Percentiles rank a stretch among this genome's conserved stretches.
Evolutionary conservation across 148 eudicot genomes (phyloP).

Genomic region (Diospyros kaki): DNA sequence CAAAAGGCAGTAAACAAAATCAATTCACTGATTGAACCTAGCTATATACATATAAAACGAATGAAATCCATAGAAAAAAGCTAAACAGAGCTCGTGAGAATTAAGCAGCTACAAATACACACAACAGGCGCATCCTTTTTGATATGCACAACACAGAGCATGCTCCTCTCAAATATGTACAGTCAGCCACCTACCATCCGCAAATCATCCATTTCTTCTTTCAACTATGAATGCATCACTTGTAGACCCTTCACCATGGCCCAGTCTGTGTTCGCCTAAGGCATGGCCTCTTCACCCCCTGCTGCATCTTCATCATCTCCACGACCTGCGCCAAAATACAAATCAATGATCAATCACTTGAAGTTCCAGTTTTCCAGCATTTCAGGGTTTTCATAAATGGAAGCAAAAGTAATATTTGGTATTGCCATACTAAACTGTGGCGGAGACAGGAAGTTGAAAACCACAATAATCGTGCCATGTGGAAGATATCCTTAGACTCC

Average conservation of each 20-base stretch:
- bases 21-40: no score
- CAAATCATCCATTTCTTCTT: not conserved
- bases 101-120: slow-evolving; percentile 4
- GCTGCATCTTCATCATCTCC: slow-evolving; percentile 57
- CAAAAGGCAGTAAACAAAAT: no score
- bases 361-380: not conserved
- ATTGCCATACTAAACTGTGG: not conserved
- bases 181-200: slow-evolving; percentile 20
- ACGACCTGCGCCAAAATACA: slow-evolving; percentile 28
- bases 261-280: slow-evolving; percentile 80
- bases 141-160: slow-evolving; percentile 15
- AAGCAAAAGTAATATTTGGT: not conserved
- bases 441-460: not conserved
- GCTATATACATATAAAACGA: no score
- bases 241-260: slow-evolving; percentile 54
- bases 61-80: not conserved
- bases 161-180: slow-evolving; percentile 34
- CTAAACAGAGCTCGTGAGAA: slow-evolving; percentile 1
- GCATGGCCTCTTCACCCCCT: slow-evolving; percentile 51
- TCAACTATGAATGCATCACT: slow-evolving; percentile 4
- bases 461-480: not conserved
- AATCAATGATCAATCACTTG: not conserved
- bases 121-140: slow-evolving; percentile 7
- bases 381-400: not conserved
- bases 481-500: not conserved